These are phyloP conservation scores for Podila epicladia DNA, from an alignment of 192 early-diverging fungal species.

Conservation along the genomic window DNA sequence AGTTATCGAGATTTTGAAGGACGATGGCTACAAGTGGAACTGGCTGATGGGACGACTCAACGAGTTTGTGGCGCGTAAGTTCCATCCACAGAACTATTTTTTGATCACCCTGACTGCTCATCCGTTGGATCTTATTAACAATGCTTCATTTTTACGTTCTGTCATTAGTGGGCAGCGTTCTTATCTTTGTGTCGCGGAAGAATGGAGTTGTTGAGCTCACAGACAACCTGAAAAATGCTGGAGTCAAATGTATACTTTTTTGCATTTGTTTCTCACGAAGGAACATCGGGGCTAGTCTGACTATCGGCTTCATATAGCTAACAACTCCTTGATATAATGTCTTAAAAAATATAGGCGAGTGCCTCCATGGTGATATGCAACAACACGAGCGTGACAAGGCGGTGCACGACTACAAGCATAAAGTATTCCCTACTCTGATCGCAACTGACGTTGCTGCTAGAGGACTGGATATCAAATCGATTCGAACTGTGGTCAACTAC, in stretches of 20 bases:
- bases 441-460: slow-evolving; percentile 79
- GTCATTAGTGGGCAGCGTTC: slow-evolving; percentile 68
- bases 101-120: too few species aligned
- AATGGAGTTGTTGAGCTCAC: slow-evolving; percentile 76
- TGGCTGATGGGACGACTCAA: slow-evolving; percentile 74
- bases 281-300: neutral
- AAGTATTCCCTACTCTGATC: slow-evolving; percentile 67
- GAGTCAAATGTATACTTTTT: slow-evolving; percentile 65
- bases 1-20: slow-evolving; percentile 64
- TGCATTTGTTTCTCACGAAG: neutral
- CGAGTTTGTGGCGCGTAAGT: slow-evolving; percentile 61
- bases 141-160: neutral
- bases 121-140: too few species aligned
- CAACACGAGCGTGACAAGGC: slow-evolving; percentile 82
- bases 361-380: slow-evolving; percentile 82
- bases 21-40: slow-evolving; percentile 77
- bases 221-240: slow-evolving; percentile 64
- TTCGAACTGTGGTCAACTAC: slow-evolving; percentile 83
- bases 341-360: slow-evolving; percentile 34
- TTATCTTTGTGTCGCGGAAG: slow-evolving; percentile 83
- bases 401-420: slow-evolving; percentile 71
- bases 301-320: neutral
- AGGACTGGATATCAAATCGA: slow-evolving; percentile 82
- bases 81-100: neutral
- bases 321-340: neutral